A percentile compares a stretch with the other conserved stretches of the same genome.
Evolutionary conservation across 2,329 filamentous ascomycete species (phyloP).

Genomic region (Penicillium fuscoglaucum): DNA sequence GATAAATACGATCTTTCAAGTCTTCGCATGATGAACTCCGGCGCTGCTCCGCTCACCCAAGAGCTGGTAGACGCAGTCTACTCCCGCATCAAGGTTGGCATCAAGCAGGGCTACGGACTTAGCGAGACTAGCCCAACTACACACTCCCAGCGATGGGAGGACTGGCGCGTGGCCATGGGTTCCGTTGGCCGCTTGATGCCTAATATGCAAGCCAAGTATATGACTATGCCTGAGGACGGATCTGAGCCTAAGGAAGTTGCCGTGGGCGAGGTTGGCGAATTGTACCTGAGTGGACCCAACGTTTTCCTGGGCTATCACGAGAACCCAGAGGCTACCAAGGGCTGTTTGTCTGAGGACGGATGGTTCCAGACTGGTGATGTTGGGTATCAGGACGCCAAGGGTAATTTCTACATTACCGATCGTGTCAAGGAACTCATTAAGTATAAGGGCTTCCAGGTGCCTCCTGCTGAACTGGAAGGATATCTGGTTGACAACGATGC

Average conservation of each 20-base stretch:
- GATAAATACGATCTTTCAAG: constrained; percentile 77
- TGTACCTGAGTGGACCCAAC: constrained; percentile 66
- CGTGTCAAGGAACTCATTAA: constrained; percentile 67
- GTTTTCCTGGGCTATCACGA: constrained; percentile 64
- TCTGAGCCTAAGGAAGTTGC: constrained; percentile 56
- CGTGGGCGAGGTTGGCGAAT: constrained; percentile 65
- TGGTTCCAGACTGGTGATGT: constrained; percentile 93
- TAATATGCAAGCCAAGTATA: constrained; percentile 79
- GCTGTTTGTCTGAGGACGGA: constrained; percentile 64
- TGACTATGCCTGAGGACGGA: constrained; percentile 58
- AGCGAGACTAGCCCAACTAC: constrained; percentile 83
- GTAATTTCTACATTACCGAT: constrained; percentile 89
- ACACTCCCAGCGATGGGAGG: constrained; percentile 69
- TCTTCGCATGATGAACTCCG: constrained; percentile 81
- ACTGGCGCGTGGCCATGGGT: constrained; percentile 75
- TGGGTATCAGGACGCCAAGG: constrained; percentile 71
- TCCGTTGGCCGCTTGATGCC: constrained; percentile 75
- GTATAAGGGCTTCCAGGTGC: constrained; percentile 71
- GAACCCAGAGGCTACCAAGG: constrained; percentile 58
- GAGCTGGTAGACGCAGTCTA: constrained; percentile 78
- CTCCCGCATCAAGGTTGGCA: constrained; percentile 69
- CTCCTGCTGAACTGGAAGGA: constrained; percentile 66
- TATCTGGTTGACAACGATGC: constrained; percentile 51
- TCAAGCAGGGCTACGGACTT: constrained; percentile 92
- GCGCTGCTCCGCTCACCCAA: constrained; percentile 77